Percentiles rank a stretch among this genome's conserved stretches.
Evolutionary conservation across 768 basidiomycete genomes (phyloP).

Genomic region (Rhizopogon vesiculosus): DNA sequence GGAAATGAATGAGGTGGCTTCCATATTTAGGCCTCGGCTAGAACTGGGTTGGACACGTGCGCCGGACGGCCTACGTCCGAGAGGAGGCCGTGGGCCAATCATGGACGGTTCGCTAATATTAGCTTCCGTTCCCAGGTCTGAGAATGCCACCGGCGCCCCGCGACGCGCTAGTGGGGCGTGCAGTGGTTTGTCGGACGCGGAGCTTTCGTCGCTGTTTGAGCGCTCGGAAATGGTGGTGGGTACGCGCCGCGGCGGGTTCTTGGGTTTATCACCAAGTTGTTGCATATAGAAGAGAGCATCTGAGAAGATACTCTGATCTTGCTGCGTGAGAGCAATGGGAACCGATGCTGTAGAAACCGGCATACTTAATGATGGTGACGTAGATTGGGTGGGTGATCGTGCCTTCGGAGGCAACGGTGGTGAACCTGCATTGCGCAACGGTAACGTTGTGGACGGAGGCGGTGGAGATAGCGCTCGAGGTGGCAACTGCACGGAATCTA

Average conservation of each 20-base stretch:
- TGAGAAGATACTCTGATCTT: constrained; percentile 35
- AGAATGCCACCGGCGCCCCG: constrained; percentile 13
- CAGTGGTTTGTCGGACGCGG: constrained; percentile 26
- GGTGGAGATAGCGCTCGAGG: constrained; percentile 8
- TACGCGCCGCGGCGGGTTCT: constrained; percentile 28
- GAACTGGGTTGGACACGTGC: constrained; percentile 61
- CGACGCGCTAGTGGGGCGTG: constrained; percentile 13
- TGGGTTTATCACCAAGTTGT: constrained; percentile 37
- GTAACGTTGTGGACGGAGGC: constrained; percentile 7
- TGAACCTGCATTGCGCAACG: constrained; percentile 8
- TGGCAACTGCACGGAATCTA: constrained; percentile 6
- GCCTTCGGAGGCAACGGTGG: constrained; percentile 18
- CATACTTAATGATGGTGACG: constrained; percentile 8
- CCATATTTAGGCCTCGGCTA: constrained; percentile 34
- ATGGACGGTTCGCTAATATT: constrained; percentile 30
- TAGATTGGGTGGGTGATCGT: constrained; percentile 16
- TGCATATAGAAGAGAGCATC: constrained; percentile 72
- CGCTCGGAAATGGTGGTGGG: constrained; percentile 42
- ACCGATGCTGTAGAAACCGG: constrained; percentile 10
- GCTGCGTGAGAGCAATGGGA: constrained; percentile 24
- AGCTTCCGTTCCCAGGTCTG: constrained; percentile 10
- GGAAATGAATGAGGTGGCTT: constrained; percentile 33
- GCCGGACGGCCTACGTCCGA: constrained; percentile 74
- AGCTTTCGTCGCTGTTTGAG: constrained; percentile 33
- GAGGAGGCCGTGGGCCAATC: constrained; percentile 30